phyloP scores from a whole-genome alignment of 2,329 filamentous ascomycete genomes.

The Colletotrichum lini region DNA sequence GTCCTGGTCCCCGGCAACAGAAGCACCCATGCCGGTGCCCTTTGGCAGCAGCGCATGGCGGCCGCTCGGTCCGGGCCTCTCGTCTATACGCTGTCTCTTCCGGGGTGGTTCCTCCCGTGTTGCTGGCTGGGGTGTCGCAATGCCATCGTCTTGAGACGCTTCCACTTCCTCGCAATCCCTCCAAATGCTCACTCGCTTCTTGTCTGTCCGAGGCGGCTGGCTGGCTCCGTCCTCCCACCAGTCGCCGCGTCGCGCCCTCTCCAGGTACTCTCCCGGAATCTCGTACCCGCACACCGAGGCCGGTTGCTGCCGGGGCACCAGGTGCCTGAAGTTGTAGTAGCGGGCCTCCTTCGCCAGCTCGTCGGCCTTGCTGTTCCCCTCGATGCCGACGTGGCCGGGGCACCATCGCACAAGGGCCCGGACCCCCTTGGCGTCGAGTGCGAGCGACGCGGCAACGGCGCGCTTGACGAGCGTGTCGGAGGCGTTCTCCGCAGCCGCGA shows the following conservation, averaged over 20 bases:
- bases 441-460: slow-evolving; percentile 17
- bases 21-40: no score
- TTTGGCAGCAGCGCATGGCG: no score
- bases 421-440: background rate
- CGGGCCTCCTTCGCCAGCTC: background rate
- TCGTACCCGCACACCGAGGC: slow-evolving; percentile 9
- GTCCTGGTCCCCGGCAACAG: no score
- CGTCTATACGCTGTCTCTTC: no score
- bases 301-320: slow-evolving; percentile 12
- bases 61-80: no score
- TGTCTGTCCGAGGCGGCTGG: no score
- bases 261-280: background rate
- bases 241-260: slow-evolving; percentile 7
- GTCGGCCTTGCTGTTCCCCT: slow-evolving; percentile 25
- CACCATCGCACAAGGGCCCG: slow-evolving; percentile 14
- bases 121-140: no score
- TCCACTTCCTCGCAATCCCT: background rate
- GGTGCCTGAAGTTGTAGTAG: slow-evolving; percentile 1
- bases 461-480: slow-evolving; percentile 21
- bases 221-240: background rate
- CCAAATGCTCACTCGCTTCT: no score
- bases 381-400: slow-evolving; percentile 28
- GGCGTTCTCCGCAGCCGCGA: background rate
- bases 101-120: no score
- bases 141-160: no score